Evolutionary conservation across 2,329 filamentous ascomycete species (phyloP), one percentile per base, ranked within the genome.

Genomic region (Endocalyx cinctus): DNA sequence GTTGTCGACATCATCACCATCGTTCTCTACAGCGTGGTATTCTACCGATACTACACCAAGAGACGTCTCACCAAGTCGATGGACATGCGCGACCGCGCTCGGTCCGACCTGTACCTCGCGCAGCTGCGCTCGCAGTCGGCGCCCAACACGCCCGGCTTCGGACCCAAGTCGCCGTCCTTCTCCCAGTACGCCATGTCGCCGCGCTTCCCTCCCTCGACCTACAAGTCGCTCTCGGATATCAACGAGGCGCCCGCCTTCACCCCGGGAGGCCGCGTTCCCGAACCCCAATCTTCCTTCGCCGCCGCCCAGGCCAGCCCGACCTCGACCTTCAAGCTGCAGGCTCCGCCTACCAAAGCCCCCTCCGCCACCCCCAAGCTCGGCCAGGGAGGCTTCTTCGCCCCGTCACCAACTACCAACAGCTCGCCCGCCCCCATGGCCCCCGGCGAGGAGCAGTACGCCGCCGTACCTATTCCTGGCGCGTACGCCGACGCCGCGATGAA

Each of bases 41-140:
- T 97, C 72, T 97, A 94, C 74, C 85, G 92, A 51, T 94, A 94
- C 74, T 95, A 89, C 78, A 88, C 85, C 47, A 98, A 97, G 76
- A 84, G 87, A 60, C 84, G 85, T 59, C 85, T 98, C 43, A 82
- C 84, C 64, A 97, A 96, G 74, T 89, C 88, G 43, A 98, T 98
- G 92, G 85, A 94, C 59, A 72, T 85, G 58, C 87, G 92, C 51
- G 92, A 98, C 72, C 84, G 86, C 56, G 92, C 92, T 46, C 85
- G 92, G 43, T 90, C 86, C 41, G 89, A 97, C 59, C 78, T 98
- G 45, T 97, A 97, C 70, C 86, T 97, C 43, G 88, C 84, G 34
- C 84, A 87, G 59, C 77, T 88, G 26, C 82, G 82, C 48, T 69
- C 79, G 14, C 89, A 97, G 66, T 94, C 88, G 17, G 89, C 88